Conservation (phyloP, 768 basidiomycete genomes). For the Xerocomellus dryophilus region DNA sequence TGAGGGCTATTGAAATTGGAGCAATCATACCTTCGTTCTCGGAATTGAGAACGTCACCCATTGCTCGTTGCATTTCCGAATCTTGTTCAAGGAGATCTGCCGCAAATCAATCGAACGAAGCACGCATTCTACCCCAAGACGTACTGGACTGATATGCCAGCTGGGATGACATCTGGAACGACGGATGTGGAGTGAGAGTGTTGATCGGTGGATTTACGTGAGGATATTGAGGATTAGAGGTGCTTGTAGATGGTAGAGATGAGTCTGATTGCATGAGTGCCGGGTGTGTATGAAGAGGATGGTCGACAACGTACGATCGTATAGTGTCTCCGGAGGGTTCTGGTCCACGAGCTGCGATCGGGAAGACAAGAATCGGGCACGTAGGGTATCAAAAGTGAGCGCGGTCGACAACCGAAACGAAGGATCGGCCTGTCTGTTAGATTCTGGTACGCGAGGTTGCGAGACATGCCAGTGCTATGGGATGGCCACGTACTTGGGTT, state of each 20-base stretch:
- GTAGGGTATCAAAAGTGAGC: conserved; percentile 44
- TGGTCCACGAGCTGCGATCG: conserved; percentile 39
- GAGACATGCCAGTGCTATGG: conserved; percentile 7
- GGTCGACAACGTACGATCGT: conserved; percentile 35
- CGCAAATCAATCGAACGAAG: conserved; percentile 2
- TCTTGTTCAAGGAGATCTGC: conserved; percentile 67
- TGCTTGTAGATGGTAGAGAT: conserved; percentile 15
- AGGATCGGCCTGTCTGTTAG: conserved; percentile 27
- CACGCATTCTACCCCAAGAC: conserved; percentile 13
- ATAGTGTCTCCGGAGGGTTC: conserved; percentile 29
- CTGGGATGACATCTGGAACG: conserved; percentile 54
- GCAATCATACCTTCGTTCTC: conserved; percentile 37
- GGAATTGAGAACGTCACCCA: conserved; percentile 54
- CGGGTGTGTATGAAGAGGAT: neutral
- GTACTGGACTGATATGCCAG: conserved; percentile 54
- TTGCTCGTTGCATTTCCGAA: conserved; percentile 67
- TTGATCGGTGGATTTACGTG: conserved; percentile 45
- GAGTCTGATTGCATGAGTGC: conserved; percentile 12
- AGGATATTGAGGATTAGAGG: conserved; percentile 13
- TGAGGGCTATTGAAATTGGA: neutral
- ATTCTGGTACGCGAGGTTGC: conserved; percentile 18
- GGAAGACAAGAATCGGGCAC: conserved; percentile 43
- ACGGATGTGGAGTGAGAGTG: conserved; percentile 52
- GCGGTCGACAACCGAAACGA: conserved; percentile 46
- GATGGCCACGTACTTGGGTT: conserved; percentile 44